A percentile compares a stretch with the other conserved stretches of the same genome.
Evolutionary conservation across 306 rosid species (phyloP).

Genomic region (Inga leiocalycina): DNA sequence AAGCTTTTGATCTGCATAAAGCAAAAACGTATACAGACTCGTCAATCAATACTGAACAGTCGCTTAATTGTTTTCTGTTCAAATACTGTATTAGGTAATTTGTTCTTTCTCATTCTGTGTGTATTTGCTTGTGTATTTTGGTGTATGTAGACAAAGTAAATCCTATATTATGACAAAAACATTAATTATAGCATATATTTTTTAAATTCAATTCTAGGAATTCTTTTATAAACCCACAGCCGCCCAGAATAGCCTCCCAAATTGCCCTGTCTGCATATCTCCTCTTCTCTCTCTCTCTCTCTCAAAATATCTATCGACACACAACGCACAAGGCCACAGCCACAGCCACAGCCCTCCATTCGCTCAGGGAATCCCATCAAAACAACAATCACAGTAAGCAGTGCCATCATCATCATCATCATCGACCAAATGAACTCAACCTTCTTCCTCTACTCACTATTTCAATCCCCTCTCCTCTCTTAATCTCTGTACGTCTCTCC

Average conservation of each 20-base stretch:
- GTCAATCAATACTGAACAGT: background rate
- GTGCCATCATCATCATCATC: background rate
- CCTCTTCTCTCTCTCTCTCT: slow-evolving; percentile 14
- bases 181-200: background rate
- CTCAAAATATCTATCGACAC: slow-evolving; percentile 43
- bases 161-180: background rate
- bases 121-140: background rate
- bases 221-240: slow-evolving; percentile 52
- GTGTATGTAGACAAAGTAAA: background rate
- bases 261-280: slow-evolving; percentile 47
- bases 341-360: slow-evolving; percentile 34
- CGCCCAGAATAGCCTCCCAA: slow-evolving; percentile 74
- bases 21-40: background rate
- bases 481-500: background rate
- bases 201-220: background rate
- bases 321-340: slow-evolving; percentile 13
- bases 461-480: slow-evolving; percentile 24
- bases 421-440: slow-evolving; percentile 37
- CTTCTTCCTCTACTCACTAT: slow-evolving; percentile 32
- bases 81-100: background rate
- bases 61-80: background rate
- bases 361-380: slow-evolving; percentile 51
- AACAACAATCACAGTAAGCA: slow-evolving; percentile 35
- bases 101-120: background rate
- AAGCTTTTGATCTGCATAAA: background rate